phyloP scores from a whole-genome alignment of 1,284 basidiomycete species.

The Mrakiaceae sp. region DNA sequence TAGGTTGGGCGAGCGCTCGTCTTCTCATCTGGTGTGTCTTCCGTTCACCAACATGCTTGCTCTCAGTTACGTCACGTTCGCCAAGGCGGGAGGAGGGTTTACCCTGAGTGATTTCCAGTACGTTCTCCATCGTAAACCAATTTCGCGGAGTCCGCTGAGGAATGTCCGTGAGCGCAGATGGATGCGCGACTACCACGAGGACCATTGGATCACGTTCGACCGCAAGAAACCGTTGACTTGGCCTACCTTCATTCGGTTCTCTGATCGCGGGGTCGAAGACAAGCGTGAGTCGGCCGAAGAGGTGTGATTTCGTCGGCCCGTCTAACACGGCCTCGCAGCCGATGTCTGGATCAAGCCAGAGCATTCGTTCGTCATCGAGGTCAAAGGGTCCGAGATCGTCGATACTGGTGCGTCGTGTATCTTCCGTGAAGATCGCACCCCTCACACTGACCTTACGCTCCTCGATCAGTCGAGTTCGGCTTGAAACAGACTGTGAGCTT shows the following conservation, averaged over 20 bases:
- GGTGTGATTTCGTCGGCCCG: not conserved
- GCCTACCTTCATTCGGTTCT: conserved; percentile 25
- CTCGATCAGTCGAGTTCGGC: conserved; percentile 52
- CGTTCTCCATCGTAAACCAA: conserved; percentile 17
- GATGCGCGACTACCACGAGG: conserved; percentile 51
- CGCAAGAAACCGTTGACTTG: conserved; percentile 28
- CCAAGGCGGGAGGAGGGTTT: not conserved
- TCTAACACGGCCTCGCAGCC: conserved; percentile 22
- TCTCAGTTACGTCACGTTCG: not conserved
- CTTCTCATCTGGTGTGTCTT: not conserved
- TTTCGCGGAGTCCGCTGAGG: conserved; percentile 45
- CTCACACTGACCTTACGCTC: not conserved
- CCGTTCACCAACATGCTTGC: not conserved
- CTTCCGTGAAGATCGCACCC: not conserved
- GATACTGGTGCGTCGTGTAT: conserved; percentile 44
- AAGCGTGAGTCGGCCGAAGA: conserved; percentile 27
- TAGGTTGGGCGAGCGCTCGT: conserved; percentile 28
- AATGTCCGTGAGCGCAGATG: conserved; percentile 77
- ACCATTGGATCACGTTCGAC: conserved; percentile 34
- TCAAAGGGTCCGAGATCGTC: conserved; percentile 82
- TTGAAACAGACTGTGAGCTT: conserved; percentile 49
- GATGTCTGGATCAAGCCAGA: conserved; percentile 36
- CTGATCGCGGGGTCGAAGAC: conserved; percentile 29
- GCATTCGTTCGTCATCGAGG: conserved; percentile 52
- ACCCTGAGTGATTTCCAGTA: not conserved